These are phyloP conservation scores for Phytophthora palmivora DNA, from an alignment of 352 stramenopile species.

Conservation along the genomic window DNA sequence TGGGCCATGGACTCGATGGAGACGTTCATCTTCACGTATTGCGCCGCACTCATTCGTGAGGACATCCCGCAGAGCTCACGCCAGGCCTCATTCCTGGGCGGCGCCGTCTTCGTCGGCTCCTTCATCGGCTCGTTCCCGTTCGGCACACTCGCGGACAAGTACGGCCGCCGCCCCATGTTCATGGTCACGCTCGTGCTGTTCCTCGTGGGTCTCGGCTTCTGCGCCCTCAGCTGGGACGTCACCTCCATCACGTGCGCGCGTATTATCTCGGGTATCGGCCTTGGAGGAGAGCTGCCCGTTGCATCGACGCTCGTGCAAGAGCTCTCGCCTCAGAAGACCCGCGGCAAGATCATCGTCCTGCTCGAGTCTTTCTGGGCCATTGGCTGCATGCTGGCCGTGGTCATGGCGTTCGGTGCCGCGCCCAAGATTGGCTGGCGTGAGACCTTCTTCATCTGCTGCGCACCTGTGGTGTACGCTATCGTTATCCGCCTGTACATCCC, in stretches of 20 bases:
- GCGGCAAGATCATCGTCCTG: slow-evolving; percentile 69
- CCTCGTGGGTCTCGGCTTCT: slow-evolving; percentile 55
- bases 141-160: slow-evolving; percentile 67
- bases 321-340: slow-evolving; percentile 58
- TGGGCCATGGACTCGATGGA: slow-evolving; percentile 86
- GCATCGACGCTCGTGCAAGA: slow-evolving; percentile 72
- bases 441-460: slow-evolving; percentile 64
- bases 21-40: slow-evolving; percentile 77
- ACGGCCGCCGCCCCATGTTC: slow-evolving; percentile 69
- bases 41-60: slow-evolving; percentile 40
- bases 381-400: slow-evolving; percentile 63
- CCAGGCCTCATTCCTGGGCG: slow-evolving; percentile 52
- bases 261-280: slow-evolving; percentile 70
- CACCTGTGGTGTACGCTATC: slow-evolving; percentile 56
- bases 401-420: slow-evolving; percentile 55
- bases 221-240: slow-evolving; percentile 57
- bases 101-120: slow-evolving; percentile 67
- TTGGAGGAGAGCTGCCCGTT: slow-evolving; percentile 67
- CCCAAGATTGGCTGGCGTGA: slow-evolving; percentile 65
- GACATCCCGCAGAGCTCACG: slow-evolving; percentile 52
- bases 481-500: slow-evolving; percentile 62
- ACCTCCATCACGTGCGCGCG: slow-evolving; percentile 60
- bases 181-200: slow-evolving; percentile 76
- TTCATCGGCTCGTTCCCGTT: slow-evolving; percentile 71
- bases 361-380: slow-evolving; percentile 75